Base-by-base conservation (phyloP, 2,329 filamentous ascomycete genomes). In the Pleoardoris graminearum region DNA sequence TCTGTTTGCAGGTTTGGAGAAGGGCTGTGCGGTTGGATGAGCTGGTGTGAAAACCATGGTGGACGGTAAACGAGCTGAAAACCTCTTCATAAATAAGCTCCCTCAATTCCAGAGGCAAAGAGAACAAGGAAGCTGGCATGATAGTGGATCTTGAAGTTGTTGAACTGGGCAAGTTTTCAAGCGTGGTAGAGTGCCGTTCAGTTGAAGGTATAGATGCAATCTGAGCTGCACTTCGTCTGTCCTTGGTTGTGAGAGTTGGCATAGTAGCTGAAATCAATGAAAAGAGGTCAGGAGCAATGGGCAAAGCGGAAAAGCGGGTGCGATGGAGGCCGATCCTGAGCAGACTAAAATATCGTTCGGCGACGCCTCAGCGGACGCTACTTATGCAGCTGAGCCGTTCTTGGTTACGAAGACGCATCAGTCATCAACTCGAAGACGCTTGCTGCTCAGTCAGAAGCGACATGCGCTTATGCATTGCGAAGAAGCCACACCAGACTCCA, bases 11-110 rank as follows among this genome's bases (percentile, higher is more conserved):
- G 22, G 64, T 68, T 11, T 62, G 66, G 6, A 73, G 61, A 23
- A 73, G 47, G 10, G 69, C 66, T 16, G 58, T 62, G 44, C 69
- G 69, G 35, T 66, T 63, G 17, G 61, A 55, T 7, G 48, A 48
- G 30, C 38, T 54, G 30, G 57, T 51, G 23, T 61, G 55, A 52
- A 67, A 67, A 21, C 69, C 69, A 35, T 67, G 70, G 12, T 48
- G 54, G 19, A 72, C 62, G 5, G 60, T 68, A 46, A 62, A 65
- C 32, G 63, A 60, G 30, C 59, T 61, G 52, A 71, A 73, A 30
- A 73, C 58, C 27, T 68, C 59, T n/a, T 55, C 58, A 45, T 72
- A 73, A 38, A 73, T 70, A 23, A 70, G 46, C 42, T 71, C 66
- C 25, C 70, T 61, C 7, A 73, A 52, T 55, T 73, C 70, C 2